Evolutionary conservation across 306 rosid species (phyloP).

Genomic region (Castanospermum australe): DNA sequence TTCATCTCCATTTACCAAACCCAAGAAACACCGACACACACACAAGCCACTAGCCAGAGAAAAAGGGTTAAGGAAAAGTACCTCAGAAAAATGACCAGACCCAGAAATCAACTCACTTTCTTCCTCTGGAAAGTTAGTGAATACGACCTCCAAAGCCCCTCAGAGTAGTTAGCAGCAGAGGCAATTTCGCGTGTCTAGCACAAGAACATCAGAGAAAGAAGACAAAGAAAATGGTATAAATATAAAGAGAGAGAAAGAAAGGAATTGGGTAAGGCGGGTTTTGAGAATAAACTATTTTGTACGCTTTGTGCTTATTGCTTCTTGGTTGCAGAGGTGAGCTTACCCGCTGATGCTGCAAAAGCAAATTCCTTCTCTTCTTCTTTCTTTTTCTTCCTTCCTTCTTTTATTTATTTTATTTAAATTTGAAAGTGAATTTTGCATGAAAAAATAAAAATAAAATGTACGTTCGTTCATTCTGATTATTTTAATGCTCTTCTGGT

Average conservation of each 20-base stretch:
- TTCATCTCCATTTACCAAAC: not conserved
- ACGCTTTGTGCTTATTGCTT: slow-evolving; percentile 52
- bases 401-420: not conserved
- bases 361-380: not conserved
- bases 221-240: not conserved
- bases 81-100: slow-evolving; percentile 31
- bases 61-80: slow-evolving; percentile 25
- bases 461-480: not conserved
- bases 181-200: slow-evolving; percentile 1
- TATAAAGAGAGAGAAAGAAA: slow-evolving; percentile 21
- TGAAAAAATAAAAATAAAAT: not conserved
- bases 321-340: slow-evolving; percentile 41
- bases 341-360: slow-evolving; percentile 19
- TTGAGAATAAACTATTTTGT: slow-evolving; percentile 47
- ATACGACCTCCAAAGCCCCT: slow-evolving; percentile 22
- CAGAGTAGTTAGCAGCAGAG: slow-evolving; percentile 16
- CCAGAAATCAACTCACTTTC: slow-evolving; percentile 40
- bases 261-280: slow-evolving; percentile 14
- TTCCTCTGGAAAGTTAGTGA: slow-evolving; percentile 32
- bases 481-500: not conserved
- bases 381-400: not conserved
- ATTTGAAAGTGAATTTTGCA: not conserved
- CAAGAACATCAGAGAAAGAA: slow-evolving; percentile 23
- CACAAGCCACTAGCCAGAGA: not conserved
- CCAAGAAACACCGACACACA: slow-evolving; percentile 35